Evolutionary conservation across 306 rosid genomes (phyloP).

Genomic region (Casuarina equisetifolia): DNA sequence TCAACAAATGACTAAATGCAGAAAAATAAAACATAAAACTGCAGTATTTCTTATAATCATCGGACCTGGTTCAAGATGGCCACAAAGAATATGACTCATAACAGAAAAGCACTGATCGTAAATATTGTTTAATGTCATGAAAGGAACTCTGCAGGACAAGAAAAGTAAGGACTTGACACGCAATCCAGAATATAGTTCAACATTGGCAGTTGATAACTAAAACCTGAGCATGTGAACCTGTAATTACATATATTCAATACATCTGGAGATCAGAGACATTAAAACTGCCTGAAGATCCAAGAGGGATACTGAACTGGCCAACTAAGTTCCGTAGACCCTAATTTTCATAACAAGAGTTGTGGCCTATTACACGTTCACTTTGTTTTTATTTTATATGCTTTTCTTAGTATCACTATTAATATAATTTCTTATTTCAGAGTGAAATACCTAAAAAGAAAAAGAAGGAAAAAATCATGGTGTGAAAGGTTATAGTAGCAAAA

Average conservation of each 20-base stretch:
- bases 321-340: not conserved
- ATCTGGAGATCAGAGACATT: conserved; percentile 2
- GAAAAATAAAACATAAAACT: conserved; percentile 14
- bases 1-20: conserved; percentile 22
- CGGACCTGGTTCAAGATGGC: not conserved
- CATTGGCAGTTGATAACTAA: not conserved
- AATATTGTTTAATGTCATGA: not conserved
- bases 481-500: no score
- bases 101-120: not conserved
- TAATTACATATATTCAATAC: not conserved
- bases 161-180: conserved; percentile 10
- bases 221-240: not conserved
- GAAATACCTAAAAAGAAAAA: no score
- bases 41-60: not conserved
- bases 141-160: conserved; percentile 14
- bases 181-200: not conserved
- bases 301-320: conserved; percentile 5
- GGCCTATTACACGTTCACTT: not conserved
- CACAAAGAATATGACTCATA: not conserved
- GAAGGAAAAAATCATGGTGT: no score
- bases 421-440: no score
- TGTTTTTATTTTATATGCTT: no score
- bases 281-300: not conserved
- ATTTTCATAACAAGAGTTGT: not conserved
- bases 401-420: no score